A percentile compares a stretch with the other conserved stretches of the same genome.
Conservation (phyloP, 345 rosid species). For the Syzygium aromaticum region DNA sequence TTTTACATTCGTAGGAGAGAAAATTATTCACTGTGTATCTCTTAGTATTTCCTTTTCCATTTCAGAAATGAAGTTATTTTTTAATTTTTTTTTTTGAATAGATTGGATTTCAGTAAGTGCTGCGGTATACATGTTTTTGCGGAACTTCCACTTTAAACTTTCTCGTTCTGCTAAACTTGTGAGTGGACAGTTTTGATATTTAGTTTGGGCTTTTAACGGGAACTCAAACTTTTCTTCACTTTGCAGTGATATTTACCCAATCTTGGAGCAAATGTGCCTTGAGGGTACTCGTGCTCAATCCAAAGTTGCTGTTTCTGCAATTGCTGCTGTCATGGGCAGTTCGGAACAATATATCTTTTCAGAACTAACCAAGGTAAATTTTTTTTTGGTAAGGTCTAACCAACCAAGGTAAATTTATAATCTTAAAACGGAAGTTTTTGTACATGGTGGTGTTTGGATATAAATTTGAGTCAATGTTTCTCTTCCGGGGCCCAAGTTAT, state of each 20-base stretch:
- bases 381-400: too few relatives aligned
- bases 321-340: slow-evolving; percentile 51
- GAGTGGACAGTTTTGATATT: background rate
- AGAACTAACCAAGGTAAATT: slow-evolving; percentile 62
- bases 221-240: background rate
- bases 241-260: slow-evolving; percentile 59
- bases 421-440: background rate
- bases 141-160: background rate
- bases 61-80: background rate
- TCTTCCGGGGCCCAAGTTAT: background rate
- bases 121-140: background rate
- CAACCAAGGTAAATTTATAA: slow-evolving; percentile 53
- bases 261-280: slow-evolving; percentile 52
- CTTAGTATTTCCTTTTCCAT: background rate
- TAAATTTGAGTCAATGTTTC: background rate
- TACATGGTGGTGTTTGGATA: background rate
- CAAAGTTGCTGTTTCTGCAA: slow-evolving; percentile 77
- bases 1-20: background rate
- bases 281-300: slow-evolving; percentile 82
- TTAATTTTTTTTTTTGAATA: background rate
- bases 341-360: slow-evolving; percentile 37
- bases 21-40: background rate
- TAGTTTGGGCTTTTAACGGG: background rate
- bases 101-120: background rate
- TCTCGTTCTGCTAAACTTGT: background rate